Evolutionary conservation across 1,284 basidiomycete species (phyloP).

Genomic region (Crucibulum parvulum): DNA sequence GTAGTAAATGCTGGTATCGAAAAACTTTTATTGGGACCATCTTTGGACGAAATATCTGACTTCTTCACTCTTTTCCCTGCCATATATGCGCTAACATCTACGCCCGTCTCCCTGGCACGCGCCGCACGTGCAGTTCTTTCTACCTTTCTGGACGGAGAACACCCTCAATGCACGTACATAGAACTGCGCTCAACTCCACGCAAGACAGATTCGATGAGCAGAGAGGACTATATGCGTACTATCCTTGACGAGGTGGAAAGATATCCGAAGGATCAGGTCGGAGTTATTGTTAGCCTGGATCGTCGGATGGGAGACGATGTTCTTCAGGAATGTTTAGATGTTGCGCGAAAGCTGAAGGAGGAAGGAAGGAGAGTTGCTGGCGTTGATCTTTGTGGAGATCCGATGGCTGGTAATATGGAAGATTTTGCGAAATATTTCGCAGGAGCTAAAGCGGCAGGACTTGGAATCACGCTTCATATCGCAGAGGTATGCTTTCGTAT

Average conservation of each 20-base stretch:
- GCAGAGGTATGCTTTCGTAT: constrained; percentile 63
- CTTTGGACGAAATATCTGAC: constrained; percentile 62
- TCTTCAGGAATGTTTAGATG: constrained; percentile 59
- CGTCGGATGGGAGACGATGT: constrained; percentile 62
- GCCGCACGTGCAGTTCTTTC: constrained; percentile 69
- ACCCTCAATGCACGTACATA: constrained; percentile 68
- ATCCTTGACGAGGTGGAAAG: constrained; percentile 72
- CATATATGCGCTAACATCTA: constrained; percentile 78
- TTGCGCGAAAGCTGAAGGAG: constrained; percentile 61
- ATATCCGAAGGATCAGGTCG: constrained; percentile 56
- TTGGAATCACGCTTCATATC: constrained; percentile 80
- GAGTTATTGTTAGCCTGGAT: constrained; percentile 78
- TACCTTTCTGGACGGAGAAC: constrained; percentile 60
- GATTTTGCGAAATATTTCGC: constrained; percentile 59
- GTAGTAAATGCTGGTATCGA: constrained; percentile 51
- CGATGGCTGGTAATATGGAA: constrained; percentile 63
- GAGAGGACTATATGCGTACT: constrained; percentile 63
- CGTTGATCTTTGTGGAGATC: constrained; percentile 83
- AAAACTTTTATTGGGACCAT: constrained; percentile 56
- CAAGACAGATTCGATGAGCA: constrained; percentile 58
- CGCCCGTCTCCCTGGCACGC: constrained; percentile 53
- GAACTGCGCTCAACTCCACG: constrained; percentile 80
- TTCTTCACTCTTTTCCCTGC: constrained; percentile 81
- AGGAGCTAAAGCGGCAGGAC: constrained; percentile 60
- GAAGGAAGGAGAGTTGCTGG: constrained; percentile 75